phyloP scores from a whole-genome alignment of 2,329 filamentous ascomycete species.

The Exophiala calicioides region DNA sequence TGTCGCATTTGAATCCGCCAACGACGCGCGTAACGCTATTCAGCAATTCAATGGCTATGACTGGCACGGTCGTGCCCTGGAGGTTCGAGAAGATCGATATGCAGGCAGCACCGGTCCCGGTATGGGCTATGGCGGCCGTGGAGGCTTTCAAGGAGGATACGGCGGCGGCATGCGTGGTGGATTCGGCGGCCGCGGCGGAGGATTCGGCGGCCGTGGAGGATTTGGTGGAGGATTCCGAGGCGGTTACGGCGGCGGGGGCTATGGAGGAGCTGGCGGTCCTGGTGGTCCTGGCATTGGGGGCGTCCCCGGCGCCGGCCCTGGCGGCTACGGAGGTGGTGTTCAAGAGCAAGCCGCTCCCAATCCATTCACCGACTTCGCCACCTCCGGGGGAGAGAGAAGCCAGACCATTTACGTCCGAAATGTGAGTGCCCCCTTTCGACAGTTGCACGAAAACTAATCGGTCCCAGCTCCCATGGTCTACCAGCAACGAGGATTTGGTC shows the following conservation, averaged over 20 bases:
- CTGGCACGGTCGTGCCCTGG: slow-evolving; percentile 90
- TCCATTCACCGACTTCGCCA: slow-evolving; percentile 90
- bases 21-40: slow-evolving; percentile 94
- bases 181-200: slow-evolving; percentile 44
- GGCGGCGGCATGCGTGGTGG: slow-evolving; percentile 58
- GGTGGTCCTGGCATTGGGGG: slow-evolving; percentile 26
- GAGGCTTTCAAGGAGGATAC: slow-evolving; percentile 49
- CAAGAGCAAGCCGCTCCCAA: slow-evolving; percentile 62
- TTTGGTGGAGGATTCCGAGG: slow-evolving; percentile 14
- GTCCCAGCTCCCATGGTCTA: slow-evolving; percentile 89
- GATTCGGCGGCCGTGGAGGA: slow-evolving; percentile 38
- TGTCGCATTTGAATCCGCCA: slow-evolving; percentile 90
- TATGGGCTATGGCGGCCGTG: slow-evolving; percentile 42
- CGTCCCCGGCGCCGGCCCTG: slow-evolving; percentile 28
- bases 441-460: slow-evolving; percentile 30
- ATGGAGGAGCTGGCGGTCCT: slow-evolving; percentile 37
- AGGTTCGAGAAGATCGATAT: slow-evolving; percentile 95
- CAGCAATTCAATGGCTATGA: slow-evolving; percentile 98
- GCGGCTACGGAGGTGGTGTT: slow-evolving; percentile 40
- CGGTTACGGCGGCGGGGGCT: slow-evolving; percentile 22
- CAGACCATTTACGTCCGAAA: slow-evolving; percentile 94
- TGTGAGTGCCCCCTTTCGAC: slow-evolving; percentile 59
- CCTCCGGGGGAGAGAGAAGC: slow-evolving; percentile 78
- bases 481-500: slow-evolving; percentile 94
- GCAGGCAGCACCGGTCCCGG: slow-evolving; percentile 56